Evolutionary conservation across 805 yeast genomes (phyloP), one percentile per base, ranked within the genome.

Genomic region (Wickerhamiella dianesei): DNA sequence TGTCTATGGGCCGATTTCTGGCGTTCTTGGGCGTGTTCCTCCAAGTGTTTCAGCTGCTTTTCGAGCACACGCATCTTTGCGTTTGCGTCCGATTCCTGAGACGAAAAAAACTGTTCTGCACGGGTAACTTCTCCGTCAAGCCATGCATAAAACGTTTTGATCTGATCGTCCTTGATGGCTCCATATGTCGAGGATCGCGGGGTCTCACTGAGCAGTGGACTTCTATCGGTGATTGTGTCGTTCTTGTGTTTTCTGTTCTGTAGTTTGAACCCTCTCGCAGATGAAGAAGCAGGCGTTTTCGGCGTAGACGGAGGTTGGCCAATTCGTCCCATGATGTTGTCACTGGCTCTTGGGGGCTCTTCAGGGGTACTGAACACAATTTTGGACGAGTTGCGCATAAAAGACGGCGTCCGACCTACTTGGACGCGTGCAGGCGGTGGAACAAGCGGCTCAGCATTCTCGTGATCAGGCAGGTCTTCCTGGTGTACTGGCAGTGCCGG

Each of bases 41-140:
- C 59, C 54, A 79, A 80, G 48, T 71, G 72, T 40, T 40, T 45
- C 21, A 86, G 59, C 60, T 85, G 95, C 53, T 76, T 82, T 58
- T 81, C 82, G 19, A 85, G 58, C 3, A 79, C 56, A 12, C 77
- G 60, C 53, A 73, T 80, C 48, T 89, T 67, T 48, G 74, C 75
- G 40, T 76, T 68, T 1, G 75, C 76, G 20, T 75, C 80, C 22
- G 69, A 66, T 55, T 83, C 94, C 53, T 72, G 76, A 25, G 71
- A 75, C 40, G 60, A 66, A 59, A 73, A 85, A 56, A 85, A 85
- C 0, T 32, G 43, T 36, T 82, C 77, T 6, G 84, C 79, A 59
- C 77, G 81, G 3, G 45, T 52, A 21, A 80, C 65, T 59, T 85
- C 81, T 0, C 54, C 45, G 46, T 82, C 80, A 3, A 85, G 69